These are phyloP conservation scores for Sisymbrium irio DNA, from an alignment of 345 rosid genomes.

Conservation along the genomic window DNA sequence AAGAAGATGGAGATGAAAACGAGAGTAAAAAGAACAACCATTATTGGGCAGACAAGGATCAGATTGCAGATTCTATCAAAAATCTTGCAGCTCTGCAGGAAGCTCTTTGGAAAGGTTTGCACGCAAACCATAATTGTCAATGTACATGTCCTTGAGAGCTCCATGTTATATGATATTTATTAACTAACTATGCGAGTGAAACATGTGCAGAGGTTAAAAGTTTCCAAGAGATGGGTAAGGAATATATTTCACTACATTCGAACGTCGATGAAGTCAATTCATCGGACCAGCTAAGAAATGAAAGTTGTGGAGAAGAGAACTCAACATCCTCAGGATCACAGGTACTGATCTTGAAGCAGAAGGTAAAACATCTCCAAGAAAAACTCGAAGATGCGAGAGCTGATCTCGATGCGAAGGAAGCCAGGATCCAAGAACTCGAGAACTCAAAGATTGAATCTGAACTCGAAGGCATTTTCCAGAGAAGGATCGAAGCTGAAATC, in stretches of 20 bases:
- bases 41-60: slow-evolving; percentile 48
- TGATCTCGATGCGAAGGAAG: slow-evolving; percentile 47
- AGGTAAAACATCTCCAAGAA: slow-evolving; percentile 44
- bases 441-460: slow-evolving; percentile 51
- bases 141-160: not conserved
- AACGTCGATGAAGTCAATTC: slow-evolving; percentile 34
- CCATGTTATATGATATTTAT: not conserved
- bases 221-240: slow-evolving; percentile 51
- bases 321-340: slow-evolving; percentile 42
- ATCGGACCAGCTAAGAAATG: slow-evolving; percentile 37
- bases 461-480: slow-evolving; percentile 59
- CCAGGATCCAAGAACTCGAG: slow-evolving; percentile 60
- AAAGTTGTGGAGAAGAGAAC: slow-evolving; percentile 13
- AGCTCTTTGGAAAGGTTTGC: slow-evolving; percentile 64
- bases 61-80: slow-evolving; percentile 49
- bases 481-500: slow-evolving; percentile 76
- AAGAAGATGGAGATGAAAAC: slow-evolving; percentile 36
- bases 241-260: slow-evolving; percentile 30
- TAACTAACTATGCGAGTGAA: slow-evolving; percentile 14
- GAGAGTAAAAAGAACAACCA: slow-evolving; percentile 35
- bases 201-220: slow-evolving; percentile 54
- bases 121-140: not conserved
- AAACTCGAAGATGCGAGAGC: slow-evolving; percentile 48
- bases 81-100: slow-evolving; percentile 63
- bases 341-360: slow-evolving; percentile 46